These are phyloP conservation scores for Tripterygium wilfordii DNA, from an alignment of 177 flowering plant species.

Conservation along the genomic window DNA sequence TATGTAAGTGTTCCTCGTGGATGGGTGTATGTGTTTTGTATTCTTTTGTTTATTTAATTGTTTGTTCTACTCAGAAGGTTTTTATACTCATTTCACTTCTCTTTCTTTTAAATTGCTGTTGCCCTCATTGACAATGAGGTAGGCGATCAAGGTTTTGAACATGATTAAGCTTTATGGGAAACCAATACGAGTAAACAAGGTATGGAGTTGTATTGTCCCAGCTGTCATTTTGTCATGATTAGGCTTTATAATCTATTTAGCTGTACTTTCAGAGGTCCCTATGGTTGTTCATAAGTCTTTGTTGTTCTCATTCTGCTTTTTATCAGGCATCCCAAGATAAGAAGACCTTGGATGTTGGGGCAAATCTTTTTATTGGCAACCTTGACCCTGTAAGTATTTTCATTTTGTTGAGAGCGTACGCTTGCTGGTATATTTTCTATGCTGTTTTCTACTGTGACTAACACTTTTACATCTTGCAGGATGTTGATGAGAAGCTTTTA, in stretches of 20 bases:
- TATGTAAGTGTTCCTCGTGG: constrained; percentile 56
- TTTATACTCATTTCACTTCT: neutral
- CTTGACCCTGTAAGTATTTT: constrained; percentile 95
- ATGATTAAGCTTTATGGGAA: constrained; percentile 98
- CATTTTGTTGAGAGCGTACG: no score
- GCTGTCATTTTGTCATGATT: neutral
- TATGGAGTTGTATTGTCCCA: constrained; percentile 9
- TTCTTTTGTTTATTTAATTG: no score
- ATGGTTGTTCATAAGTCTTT: no score
- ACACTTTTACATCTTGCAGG: constrained; percentile 44
- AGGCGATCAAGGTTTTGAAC: constrained; percentile 96
- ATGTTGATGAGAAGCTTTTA: constrained; percentile 96
- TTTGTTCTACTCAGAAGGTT: no score
- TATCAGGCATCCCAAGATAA: constrained; percentile 99
- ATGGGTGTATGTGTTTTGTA: no score
- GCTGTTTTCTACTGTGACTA: no score
- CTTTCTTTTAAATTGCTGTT: constrained; percentile 1
- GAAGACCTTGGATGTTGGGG: constrained; percentile 98
- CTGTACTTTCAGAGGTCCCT: no score
- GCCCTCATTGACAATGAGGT: no score
- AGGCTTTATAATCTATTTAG: neutral
- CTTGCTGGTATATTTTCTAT: no score
- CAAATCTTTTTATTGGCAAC: constrained; percentile 95
- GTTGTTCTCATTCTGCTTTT: neutral
- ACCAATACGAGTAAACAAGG: constrained; percentile 98